Evolutionary conservation across 228 moss, liverwort and hornwort species (phyloP), one percentile per base, ranked within the genome.

Genomic region (Sphagnum magellanicum): DNA sequence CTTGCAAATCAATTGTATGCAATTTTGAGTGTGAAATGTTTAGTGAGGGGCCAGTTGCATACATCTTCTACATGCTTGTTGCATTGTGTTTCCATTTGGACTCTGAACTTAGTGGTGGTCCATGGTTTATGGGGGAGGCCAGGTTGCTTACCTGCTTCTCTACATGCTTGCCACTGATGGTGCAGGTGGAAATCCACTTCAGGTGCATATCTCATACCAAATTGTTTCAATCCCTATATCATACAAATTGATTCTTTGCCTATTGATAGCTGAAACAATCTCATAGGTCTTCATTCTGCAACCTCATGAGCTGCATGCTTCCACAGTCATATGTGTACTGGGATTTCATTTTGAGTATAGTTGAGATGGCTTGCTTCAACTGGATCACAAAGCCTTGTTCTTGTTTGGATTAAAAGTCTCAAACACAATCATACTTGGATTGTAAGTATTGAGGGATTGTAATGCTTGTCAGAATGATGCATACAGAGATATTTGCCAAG

Each of bases 131-230:
- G 52, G 14, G 52, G 49, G 53, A 48, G 70, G 72, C 48, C 79
- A 80, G 79, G 76, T 80, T 60, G 72, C 76, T 16, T 80, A 80
- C 64, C 69, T 80, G 10, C 76, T 80, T 67, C 73, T 80, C 17
- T 80, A 80, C 70, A 80, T 80, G 75, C 79, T 80, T 50, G 79
- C 79, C 6, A 53, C 79, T 8, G 79, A 73, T 16, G 79, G 70
- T 10, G 67, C 72, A 55, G 61, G 64, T 55, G 76, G 63, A 67
- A 80, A 70, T 62, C 79, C 79, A 52, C 69, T 75, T 53, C 66
- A 80, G 76, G 79, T 80, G 49, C 52, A 60, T 64, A 32, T 63
- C 32, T 8, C 55, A 55, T 55, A 8, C 55, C 12, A 8, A 8
- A 12, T 55, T 12, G 8, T 55, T 12, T 55, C 9, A 12, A 55